These are phyloP conservation scores for Clathrus columnatus DNA, from an alignment of 768 basidiomycete species.

Conservation along the genomic window DNA sequence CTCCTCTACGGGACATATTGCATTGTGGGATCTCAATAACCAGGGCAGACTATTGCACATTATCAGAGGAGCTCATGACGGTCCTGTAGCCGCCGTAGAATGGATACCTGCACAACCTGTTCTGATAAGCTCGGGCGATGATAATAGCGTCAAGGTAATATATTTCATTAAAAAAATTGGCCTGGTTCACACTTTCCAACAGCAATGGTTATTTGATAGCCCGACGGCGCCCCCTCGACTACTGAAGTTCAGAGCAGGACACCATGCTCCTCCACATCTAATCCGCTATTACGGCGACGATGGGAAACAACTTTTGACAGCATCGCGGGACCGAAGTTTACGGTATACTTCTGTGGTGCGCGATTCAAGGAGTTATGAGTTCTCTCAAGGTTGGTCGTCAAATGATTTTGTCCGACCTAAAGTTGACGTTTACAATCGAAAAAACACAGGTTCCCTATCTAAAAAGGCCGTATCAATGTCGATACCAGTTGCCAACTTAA, in stretches of 20 bases:
- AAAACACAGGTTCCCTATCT: constrained; percentile 70
- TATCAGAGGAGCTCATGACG: constrained; percentile 83
- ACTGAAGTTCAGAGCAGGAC: constrained; percentile 88
- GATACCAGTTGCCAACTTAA: constrained; percentile 72
- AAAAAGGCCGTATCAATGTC: constrained; percentile 75
- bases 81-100: constrained; percentile 69
- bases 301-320: constrained; percentile 87
- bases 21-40: constrained; percentile 86
- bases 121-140: constrained; percentile 81
- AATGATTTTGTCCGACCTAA: neutral
- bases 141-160: constrained; percentile 89
- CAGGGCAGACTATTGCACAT: constrained; percentile 79
- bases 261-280: constrained; percentile 82
- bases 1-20: constrained; percentile 80
- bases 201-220: constrained; percentile 99
- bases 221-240: constrained; percentile 78
- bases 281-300: constrained; percentile 97
- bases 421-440: no score
- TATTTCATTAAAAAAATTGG: neutral
- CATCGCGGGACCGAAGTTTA: constrained; percentile 81
- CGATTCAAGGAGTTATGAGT: constrained; percentile 89
- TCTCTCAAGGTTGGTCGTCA: constrained; percentile 68
- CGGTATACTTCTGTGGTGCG: constrained; percentile 89
- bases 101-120: constrained; percentile 94
- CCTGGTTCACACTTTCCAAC: neutral